A percentile compares a stretch with the other conserved stretches of the same genome.
These are phyloP conservation scores for Talaromyces wortmannii DNA, from an alignment of 495 filamentous ascomycete species.

Conservation along the genomic window DNA sequence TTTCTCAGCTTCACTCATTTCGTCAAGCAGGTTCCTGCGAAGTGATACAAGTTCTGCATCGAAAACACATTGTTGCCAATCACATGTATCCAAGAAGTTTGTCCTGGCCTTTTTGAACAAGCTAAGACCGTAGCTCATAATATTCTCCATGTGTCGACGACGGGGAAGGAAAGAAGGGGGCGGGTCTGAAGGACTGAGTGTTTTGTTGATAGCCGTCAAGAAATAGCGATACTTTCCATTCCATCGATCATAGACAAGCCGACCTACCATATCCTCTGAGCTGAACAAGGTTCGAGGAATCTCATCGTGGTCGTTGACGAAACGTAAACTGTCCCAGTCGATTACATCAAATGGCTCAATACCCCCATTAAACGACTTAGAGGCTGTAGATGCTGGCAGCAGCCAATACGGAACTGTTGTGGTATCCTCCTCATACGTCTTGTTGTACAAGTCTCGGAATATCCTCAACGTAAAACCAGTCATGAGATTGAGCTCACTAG, in stretches of 20 bases:
- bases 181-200: constrained; percentile 42
- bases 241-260: constrained; percentile 67
- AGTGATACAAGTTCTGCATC: constrained; percentile 64
- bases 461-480: constrained; percentile 65
- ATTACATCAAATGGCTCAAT: constrained; percentile 36
- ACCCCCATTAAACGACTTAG: constrained; percentile 6
- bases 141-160: constrained; percentile 48
- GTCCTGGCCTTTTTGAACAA: constrained; percentile 47
- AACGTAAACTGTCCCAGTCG: constrained; percentile 57
- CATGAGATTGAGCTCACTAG: constrained; percentile 40
- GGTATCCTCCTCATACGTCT: constrained; percentile 59
- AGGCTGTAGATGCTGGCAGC: constrained; percentile 44
- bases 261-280: constrained; percentile 51
- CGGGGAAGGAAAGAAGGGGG: constrained; percentile 42
- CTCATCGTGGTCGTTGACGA: constrained; percentile 42
- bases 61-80: constrained; percentile 68
- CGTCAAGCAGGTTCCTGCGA: constrained; percentile 76
- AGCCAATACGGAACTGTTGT: constrained; percentile 80
- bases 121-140: constrained; percentile 59
- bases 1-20: constrained; percentile 44
- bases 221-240: constrained; percentile 57
- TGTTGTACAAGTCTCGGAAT: constrained; percentile 86
- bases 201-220: constrained; percentile 24
- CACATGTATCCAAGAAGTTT: constrained; percentile 34
- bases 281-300: constrained; percentile 49